Percentiles rank a stretch among this genome's conserved stretches.
These are phyloP conservation scores for Suillus spraguei DNA, from an alignment of 768 basidiomycete genomes.

Conservation along the genomic window DNA sequence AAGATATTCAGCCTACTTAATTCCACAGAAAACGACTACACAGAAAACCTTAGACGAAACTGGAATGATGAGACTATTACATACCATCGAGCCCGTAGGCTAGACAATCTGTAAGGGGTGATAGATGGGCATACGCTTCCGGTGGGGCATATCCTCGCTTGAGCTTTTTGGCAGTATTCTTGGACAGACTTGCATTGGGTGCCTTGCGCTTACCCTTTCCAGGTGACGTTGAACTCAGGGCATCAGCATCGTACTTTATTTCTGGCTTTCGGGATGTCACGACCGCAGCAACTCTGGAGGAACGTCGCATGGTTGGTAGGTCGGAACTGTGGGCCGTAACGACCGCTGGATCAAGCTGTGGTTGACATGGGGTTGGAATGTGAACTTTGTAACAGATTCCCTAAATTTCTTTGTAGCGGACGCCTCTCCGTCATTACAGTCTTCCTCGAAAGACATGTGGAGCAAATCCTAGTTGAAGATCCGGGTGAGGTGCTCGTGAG, in stretches of 20 bases:
- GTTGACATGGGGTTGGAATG: not conserved
- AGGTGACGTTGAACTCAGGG: not conserved
- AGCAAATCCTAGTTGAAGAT: not conserved
- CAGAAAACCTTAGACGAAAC: not conserved
- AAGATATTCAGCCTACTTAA: constrained; percentile 57
- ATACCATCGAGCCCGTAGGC: constrained; percentile 57
- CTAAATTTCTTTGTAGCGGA: not conserved
- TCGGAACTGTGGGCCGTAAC: not conserved
- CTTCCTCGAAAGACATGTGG: constrained; percentile 1
- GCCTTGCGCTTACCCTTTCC: not conserved
- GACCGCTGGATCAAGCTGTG: not conserved
- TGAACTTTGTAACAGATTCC: not conserved
- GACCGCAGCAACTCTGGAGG: not conserved
- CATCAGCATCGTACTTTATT: not conserved
- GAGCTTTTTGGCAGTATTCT: constrained; percentile 26
- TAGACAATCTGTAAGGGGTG: constrained; percentile 54
- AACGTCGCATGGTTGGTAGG: not conserved
- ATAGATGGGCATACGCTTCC: constrained; percentile 54
- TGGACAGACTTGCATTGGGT: not conserved
- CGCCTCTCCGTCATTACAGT: not conserved
- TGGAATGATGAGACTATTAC: constrained; percentile 14
- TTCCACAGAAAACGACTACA: constrained; percentile 81
- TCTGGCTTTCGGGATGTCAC: not conserved
- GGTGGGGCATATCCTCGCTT: constrained; percentile 53
- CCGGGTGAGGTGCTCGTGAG: not conserved